Percentiles rank a stretch among this genome's conserved stretches.
Conservation (phyloP, 345 rosid species). For the Eucalyptus urophylla region DNA sequence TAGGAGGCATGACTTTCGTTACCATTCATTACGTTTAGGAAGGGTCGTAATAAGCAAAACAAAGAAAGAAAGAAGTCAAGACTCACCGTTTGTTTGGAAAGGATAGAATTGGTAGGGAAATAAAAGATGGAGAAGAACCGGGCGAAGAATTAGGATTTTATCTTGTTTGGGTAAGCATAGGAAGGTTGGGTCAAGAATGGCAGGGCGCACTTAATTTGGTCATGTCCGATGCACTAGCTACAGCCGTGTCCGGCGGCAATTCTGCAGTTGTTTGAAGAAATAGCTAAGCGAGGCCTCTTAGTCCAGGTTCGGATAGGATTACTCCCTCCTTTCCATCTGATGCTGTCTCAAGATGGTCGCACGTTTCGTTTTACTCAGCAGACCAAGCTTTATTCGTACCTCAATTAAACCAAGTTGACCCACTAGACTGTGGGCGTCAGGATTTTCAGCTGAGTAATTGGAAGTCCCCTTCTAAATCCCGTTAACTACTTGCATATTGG, state of each 20-base stretch:
- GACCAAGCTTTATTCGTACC: not conserved
- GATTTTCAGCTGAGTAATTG: not conserved
- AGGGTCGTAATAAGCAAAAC: not conserved
- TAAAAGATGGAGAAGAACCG: not conserved
- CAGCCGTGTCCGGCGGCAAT: slow-evolving; percentile 13
- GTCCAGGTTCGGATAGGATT: slow-evolving; percentile 61
- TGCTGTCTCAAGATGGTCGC: not conserved
- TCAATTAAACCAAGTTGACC: not conserved
- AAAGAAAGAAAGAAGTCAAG: not conserved
- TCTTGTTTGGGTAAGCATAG: not conserved
- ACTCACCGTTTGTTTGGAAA: not conserved
- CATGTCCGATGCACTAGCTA: slow-evolving; percentile 36
- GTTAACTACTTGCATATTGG: not conserved
- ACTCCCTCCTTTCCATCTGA: not conserved
- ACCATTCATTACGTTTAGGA: not conserved
- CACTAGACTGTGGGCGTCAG: not conserved
- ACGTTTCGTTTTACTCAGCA: not conserved
- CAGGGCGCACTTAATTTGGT: not conserved
- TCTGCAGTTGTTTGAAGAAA: slow-evolving; percentile 52
- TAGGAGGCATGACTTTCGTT: not conserved
- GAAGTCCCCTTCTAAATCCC: not conserved
- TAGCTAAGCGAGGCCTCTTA: slow-evolving; percentile 40
- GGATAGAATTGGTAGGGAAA: not conserved
- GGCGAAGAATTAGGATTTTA: not conserved
- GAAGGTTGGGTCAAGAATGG: not conserved